Conservation (phyloP, 1,284 basidiomycete genomes). For the Sporisorium iseilematis-ciliati region DNA sequence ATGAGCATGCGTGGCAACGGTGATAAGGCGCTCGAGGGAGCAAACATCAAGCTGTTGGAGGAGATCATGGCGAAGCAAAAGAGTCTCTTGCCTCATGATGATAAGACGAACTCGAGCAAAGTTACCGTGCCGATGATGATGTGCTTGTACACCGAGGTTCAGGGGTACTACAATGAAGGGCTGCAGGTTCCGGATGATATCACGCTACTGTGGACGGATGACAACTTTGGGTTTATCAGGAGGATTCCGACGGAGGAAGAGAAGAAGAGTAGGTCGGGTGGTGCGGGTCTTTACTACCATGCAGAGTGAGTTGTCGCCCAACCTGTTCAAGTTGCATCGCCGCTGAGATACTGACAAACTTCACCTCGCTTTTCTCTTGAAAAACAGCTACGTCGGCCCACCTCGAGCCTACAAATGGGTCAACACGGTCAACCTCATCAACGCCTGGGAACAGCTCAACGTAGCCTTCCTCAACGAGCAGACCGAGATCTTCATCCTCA, state of each 20-base stretch:
- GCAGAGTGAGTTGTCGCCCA: constrained; percentile 47
- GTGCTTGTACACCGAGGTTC: constrained; percentile 77
- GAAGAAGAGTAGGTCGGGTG: constrained; percentile 74
- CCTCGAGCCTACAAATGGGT: constrained; percentile 71
- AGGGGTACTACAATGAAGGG: constrained; percentile 77
- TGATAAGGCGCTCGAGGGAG: constrained; percentile 65
- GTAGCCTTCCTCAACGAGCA: constrained; percentile 50
- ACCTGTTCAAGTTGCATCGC: too few species aligned
- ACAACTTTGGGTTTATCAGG: constrained; percentile 69
- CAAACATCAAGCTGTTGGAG: constrained; percentile 27
- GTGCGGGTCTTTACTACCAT: constrained; percentile 79
- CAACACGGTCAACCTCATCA: constrained; percentile 60
- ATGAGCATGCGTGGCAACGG: constrained; percentile 78
- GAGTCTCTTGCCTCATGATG: constrained; percentile 72
- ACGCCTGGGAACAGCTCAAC: constrained; percentile 52
- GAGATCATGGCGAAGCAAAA: constrained; percentile 76
- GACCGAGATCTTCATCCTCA: constrained; percentile 70
- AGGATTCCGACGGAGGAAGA: constrained; percentile 72
- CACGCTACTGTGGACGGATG: constrained; percentile 72
- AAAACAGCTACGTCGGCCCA: constrained; percentile 67
- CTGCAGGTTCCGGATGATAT: constrained; percentile 69
- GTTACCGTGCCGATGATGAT: constrained; percentile 76
- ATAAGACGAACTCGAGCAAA: constrained; percentile 73
- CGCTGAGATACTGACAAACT: too few species aligned
- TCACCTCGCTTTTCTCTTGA: too few species aligned